phyloP scores from a whole-genome alignment of 2,329 filamentous ascomycete species.

The Meredithiella fracta region DNA sequence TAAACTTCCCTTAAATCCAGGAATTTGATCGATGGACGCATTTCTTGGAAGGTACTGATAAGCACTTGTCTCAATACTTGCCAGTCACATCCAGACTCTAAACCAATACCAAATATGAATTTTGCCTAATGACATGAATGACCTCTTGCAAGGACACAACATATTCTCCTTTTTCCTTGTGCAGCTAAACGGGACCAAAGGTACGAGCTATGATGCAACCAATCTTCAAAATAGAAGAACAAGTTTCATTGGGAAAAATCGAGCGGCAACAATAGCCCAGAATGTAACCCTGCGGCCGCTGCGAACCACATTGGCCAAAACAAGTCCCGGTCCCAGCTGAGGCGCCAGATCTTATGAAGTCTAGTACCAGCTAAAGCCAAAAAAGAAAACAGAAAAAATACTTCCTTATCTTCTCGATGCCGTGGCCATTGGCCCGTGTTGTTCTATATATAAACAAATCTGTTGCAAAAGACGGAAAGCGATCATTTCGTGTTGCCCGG shows the following conservation, averaged over 20 bases:
- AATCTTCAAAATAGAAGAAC: background rate
- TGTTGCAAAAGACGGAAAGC: background rate
- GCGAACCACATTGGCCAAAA: background rate
- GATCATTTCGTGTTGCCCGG: background rate
- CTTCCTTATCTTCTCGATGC: slow-evolving; percentile 6
- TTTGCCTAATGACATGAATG: too few relatives aligned
- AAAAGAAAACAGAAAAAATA: background rate
- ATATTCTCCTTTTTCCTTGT: background rate
- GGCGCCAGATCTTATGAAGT: too few relatives aligned
- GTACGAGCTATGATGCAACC: background rate
- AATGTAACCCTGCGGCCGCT: background rate
- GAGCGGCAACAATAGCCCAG: background rate
- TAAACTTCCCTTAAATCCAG: background rate
- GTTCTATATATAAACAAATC: slow-evolving; percentile 11
- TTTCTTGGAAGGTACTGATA: background rate
- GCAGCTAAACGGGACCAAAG: background rate
- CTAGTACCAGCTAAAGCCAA: background rate
- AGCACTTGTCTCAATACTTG: background rate
- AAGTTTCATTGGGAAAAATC: background rate
- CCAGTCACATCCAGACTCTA: too few relatives aligned
- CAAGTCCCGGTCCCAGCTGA: background rate
- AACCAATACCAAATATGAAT: too few relatives aligned
- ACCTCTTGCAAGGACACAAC: background rate
- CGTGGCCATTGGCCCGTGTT: slow-evolving; percentile 9
- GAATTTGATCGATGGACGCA: background rate